These are phyloP conservation scores for Marvania coccoides DNA, from an alignment of 139 green algal species.

Conservation along the genomic window DNA sequence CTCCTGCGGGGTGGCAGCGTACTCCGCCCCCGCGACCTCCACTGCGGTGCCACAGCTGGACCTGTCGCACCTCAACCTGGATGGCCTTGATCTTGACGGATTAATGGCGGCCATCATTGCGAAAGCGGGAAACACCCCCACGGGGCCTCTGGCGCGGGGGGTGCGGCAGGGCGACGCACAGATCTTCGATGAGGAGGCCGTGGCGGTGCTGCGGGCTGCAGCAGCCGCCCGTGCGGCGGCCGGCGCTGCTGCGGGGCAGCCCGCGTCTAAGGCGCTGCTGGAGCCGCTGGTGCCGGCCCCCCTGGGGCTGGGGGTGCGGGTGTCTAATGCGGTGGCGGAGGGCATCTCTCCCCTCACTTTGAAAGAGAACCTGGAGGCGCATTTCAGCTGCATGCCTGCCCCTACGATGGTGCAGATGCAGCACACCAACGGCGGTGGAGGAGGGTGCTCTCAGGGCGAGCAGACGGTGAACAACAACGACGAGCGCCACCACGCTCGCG, in stretches of 20 bases:
- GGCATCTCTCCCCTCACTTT: conserved; percentile 1
- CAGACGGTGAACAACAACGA: too few relatives aligned
- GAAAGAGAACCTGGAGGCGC: not conserved
- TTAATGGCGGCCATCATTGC: conserved; percentile 12
- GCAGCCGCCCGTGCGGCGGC: not conserved
- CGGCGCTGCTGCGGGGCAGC: not conserved
- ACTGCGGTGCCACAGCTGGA: too few relatives aligned
- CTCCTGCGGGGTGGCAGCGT: too few relatives aligned
- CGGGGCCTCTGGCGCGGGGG: conserved; percentile 15
- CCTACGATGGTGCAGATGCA: too few relatives aligned
- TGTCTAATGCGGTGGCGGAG: not conserved
- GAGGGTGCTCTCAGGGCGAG: too few relatives aligned
- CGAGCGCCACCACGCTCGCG: too few relatives aligned
- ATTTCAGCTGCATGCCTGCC: too few relatives aligned
- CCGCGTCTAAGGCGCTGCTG: not conserved
- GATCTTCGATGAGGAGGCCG: not conserved
- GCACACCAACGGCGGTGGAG: too few relatives aligned
- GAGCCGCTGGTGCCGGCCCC: conserved; percentile 19
- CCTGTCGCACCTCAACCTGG: too few relatives aligned
- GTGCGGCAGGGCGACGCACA: not conserved
- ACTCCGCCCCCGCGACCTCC: too few relatives aligned
- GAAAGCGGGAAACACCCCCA: conserved; percentile 18
- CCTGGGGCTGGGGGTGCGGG: conserved; percentile 9
- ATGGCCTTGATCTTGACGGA: not conserved
- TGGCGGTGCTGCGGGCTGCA: not conserved